These are phyloP conservation scores for Ophiostoma ips DNA, from an alignment of 2,329 filamentous ascomycete genomes.

Conservation along the genomic window DNA sequence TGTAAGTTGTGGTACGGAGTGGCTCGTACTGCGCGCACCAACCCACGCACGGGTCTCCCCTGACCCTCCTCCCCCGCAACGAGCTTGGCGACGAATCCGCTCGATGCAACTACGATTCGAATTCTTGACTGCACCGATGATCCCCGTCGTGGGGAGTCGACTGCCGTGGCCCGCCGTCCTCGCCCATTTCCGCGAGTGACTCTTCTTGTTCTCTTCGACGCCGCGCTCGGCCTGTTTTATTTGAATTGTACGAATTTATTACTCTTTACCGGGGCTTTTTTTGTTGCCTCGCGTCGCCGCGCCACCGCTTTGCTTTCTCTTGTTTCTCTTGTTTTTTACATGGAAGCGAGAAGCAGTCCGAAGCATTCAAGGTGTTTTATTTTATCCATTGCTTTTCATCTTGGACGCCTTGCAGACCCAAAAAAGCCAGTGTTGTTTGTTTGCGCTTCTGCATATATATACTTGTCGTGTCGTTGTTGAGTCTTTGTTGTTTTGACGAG, in stretches of 20 bases:
- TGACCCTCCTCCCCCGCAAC: background rate
- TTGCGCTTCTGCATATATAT: background rate
- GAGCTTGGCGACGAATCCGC: background rate
- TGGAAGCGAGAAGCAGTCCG: no score
- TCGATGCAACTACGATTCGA: background rate
- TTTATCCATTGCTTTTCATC: background rate
- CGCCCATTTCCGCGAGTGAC: background rate
- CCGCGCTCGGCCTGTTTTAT: background rate
- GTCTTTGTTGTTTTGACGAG: background rate
- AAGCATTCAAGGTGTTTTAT: background rate
- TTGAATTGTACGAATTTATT: slow-evolving; percentile 1
- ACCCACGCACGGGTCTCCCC: background rate
- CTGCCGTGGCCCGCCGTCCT: background rate
- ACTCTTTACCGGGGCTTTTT: background rate
- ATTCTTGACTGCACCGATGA: background rate
- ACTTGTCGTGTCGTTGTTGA: background rate
- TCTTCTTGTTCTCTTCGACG: background rate
- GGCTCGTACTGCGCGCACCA: background rate
- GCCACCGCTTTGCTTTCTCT: no score
- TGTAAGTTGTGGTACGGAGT: no score
- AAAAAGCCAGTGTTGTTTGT: background rate
- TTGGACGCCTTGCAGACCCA: background rate
- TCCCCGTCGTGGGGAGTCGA: background rate
- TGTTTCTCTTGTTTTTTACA: no score
- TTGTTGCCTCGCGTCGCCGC: no score